Evolutionary conservation across 495 filamentous ascomycete genomes (phyloP).

Genomic region (Neurospora sp.): DNA sequence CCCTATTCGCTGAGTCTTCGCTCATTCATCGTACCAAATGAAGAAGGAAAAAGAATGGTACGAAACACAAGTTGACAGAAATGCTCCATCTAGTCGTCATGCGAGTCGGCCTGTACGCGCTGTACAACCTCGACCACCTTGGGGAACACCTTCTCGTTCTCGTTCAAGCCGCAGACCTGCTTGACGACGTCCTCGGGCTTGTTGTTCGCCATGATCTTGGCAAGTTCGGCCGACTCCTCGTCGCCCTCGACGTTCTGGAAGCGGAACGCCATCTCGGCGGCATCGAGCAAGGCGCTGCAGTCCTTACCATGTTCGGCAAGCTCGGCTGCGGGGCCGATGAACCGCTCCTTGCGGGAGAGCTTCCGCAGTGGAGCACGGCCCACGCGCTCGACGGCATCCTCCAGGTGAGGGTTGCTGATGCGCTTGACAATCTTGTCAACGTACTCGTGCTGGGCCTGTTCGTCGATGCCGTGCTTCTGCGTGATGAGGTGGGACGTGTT

Average conservation of each 20-base stretch:
- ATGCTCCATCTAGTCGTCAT: slow-evolving; percentile 18
- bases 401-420: slow-evolving; percentile 89
- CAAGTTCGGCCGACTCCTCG: slow-evolving; percentile 72
- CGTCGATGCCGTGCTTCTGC: slow-evolving; percentile 70
- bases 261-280: slow-evolving; percentile 75
- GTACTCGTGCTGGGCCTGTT: slow-evolving; percentile 74
- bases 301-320: slow-evolving; percentile 68
- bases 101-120: slow-evolving; percentile 58
- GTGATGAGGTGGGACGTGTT: slow-evolving; percentile 81
- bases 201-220: slow-evolving; percentile 67
- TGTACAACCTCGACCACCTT: slow-evolving; percentile 61
- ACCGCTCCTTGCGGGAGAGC: slow-evolving; percentile 82
- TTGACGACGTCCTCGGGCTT: slow-evolving; percentile 54
- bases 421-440: slow-evolving; percentile 84
- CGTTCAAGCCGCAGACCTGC: slow-evolving; percentile 65
- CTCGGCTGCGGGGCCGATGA: slow-evolving; percentile 83
- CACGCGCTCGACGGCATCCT: slow-evolving; percentile 89
- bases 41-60: not conserved
- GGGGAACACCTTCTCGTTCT: slow-evolving; percentile 60
- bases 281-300: slow-evolving; percentile 57
- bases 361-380: slow-evolving; percentile 92
- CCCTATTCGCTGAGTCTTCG: not conserved
- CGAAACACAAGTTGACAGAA: not conserved
- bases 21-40: not conserved
- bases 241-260: slow-evolving; percentile 89